phyloP scores from a whole-genome alignment of 2,329 filamentous ascomycete genomes.

The Aspergillus novoparasiticus region DNA sequence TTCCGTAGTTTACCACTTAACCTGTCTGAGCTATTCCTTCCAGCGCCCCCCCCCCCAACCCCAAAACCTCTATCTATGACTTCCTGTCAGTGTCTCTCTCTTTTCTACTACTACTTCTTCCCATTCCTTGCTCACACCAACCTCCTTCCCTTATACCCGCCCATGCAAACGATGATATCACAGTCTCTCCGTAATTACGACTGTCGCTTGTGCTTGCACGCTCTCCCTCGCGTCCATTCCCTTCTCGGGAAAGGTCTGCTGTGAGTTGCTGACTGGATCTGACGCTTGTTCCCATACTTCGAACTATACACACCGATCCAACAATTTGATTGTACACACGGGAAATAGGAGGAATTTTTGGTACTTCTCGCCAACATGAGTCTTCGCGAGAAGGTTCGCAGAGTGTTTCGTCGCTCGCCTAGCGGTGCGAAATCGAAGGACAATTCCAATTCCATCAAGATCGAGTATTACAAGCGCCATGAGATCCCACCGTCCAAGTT shows the following conservation, averaged over 20 bases:
- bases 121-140: constrained; percentile 3
- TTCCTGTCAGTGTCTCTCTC: constrained; percentile 4
- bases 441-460: constrained; percentile 43
- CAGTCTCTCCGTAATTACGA: constrained; percentile 17
- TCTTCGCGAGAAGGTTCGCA: constrained; percentile 41
- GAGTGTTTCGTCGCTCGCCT: constrained; percentile 37
- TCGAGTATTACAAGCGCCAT: constrained; percentile 52
- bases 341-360: neutral
- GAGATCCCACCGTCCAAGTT: constrained; percentile 54
- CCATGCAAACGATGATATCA: constrained; percentile 32
- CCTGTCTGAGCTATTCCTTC: constrained; percentile 1
- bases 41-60: neutral
- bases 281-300: constrained; percentile 17
- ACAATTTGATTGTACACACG: neutral
- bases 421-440: constrained; percentile 26
- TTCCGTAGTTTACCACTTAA: constrained; percentile 10
- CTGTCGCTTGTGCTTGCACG: constrained; percentile 38
- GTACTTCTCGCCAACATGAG: constrained; percentile 32
- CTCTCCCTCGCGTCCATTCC: constrained; percentile 31
- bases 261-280: constrained; percentile 24
- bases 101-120: constrained; percentile 3
- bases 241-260: constrained; percentile 32
- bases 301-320: neutral
- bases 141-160: constrained; percentile 3
- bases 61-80: constrained; percentile 1